Base-by-base conservation (phyloP, 2,329 filamentous ascomycete genomes). In the Pestalotiopsis sp. region DNA sequence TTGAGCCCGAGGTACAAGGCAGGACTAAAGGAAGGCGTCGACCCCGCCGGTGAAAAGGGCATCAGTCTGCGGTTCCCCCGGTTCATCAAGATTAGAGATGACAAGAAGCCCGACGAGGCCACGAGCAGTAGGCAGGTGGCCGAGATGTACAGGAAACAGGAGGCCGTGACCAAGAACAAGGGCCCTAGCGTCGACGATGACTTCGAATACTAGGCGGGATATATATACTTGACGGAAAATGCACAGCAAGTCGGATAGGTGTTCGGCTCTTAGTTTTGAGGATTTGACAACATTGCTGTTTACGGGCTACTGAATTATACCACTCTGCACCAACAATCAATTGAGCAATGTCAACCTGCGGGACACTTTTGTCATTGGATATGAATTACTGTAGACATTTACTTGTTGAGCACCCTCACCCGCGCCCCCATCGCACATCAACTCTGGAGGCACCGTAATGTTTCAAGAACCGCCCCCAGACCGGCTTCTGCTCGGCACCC, bases 61-160 rank as follows among this genome's bases (percentile, higher is more conserved):
- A 93, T 99, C 74, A 95, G 92, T 76, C 83, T 99, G 73, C 86
- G 96, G 6, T 99, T 99, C 80, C 96, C 96, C 11, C 85, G 96
- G 12, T 99, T 97, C 80, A 96, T 99, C 78, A 94, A 94, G 78
- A 83, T 93, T 56, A 88, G 96, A 69, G 95, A 98, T 69, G 96
- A 99, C 78, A 99, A 99, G 87, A 98, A 97, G 83, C 90, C 94
- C 0, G 95, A 97, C 71, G 88, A 95, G 82, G 96, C 96, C 14
- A 98, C 94, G 52, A 92, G 87, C 41, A 93, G 91, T 71, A 86
- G 91, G 64, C 93, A 96, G 82, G 93, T 99, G 64, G 95, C 94
- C 0, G 96, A 98, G 80, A 97, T 99, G 95, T 99, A 98, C 82
- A 87, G 91, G 73, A 95, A 93, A 82, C 96, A 99, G 84, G 95